phyloP scores from a whole-genome alignment of 1,284 basidiomycete genomes.

The Tetrapyrgos nigripes region DNA sequence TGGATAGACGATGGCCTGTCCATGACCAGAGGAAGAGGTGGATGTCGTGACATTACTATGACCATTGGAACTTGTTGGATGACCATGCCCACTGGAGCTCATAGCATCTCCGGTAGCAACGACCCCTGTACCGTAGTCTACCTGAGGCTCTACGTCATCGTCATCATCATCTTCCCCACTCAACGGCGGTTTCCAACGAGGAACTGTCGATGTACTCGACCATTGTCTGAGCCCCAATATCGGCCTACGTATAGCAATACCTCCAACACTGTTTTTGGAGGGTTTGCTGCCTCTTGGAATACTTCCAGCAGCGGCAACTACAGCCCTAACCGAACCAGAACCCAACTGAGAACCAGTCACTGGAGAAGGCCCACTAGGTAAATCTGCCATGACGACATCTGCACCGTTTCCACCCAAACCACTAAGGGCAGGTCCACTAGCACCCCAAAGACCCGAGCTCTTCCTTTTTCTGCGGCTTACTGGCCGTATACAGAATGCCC shows the following conservation, averaged over 20 bases:
- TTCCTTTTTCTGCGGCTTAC: not conserved
- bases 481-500: not conserved
- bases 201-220: not conserved
- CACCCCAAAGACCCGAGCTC: not conserved
- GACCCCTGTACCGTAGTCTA: not conserved
- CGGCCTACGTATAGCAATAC: not conserved
- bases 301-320: not conserved
- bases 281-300: not conserved
- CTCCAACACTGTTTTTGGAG: not conserved
- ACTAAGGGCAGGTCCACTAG: not conserved
- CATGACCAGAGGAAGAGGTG: not conserved
- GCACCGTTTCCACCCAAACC: too few relatives aligned
- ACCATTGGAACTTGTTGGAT: not conserved
- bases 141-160: not conserved
- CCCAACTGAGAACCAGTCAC: not conserved
- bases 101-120: not conserved
- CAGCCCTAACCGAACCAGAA: not conserved
- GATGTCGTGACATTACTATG: not conserved
- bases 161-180: not conserved
- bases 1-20: not conserved
- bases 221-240: not conserved
- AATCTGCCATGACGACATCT: not conserved
- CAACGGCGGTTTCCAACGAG: not conserved
- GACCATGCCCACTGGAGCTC: not conserved
- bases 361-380: too few relatives aligned